These are phyloP conservation scores for Monosporascus sp. DNA, from an alignment of 2,329 filamentous ascomycete genomes.

Conservation along the genomic window DNA sequence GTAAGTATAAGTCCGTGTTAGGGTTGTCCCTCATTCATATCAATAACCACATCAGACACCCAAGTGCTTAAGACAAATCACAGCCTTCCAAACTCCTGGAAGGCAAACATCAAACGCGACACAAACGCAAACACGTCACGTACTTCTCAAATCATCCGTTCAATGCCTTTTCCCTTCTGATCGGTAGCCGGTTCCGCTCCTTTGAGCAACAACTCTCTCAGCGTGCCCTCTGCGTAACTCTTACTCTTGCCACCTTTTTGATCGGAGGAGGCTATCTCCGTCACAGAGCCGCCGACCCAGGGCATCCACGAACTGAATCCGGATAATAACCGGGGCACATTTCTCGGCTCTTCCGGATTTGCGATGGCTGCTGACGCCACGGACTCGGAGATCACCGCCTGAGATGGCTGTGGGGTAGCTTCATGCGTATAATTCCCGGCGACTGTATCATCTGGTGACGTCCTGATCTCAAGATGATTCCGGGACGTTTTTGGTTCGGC, in stretches of 20 bases:
- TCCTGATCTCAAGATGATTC: constrained; percentile 43
- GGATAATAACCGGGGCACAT: constrained; percentile 23
- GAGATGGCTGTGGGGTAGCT: constrained; percentile 13
- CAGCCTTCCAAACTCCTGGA: background rate
- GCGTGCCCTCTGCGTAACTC: constrained; percentile 50
- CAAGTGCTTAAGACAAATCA: too few species aligned
- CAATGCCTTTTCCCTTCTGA: constrained; percentile 4
- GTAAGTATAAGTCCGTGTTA: too few species aligned
- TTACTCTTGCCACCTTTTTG: constrained; percentile 20
- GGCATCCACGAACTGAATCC: constrained; percentile 41
- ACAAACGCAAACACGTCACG: background rate
- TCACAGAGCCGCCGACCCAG: constrained; percentile 29
- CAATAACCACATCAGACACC: too few species aligned
- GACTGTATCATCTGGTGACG: constrained; percentile 21
- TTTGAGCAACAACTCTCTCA: constrained; percentile 46
- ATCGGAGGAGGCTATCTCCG: constrained; percentile 10
- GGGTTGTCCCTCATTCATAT: too few species aligned
- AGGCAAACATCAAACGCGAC: background rate
- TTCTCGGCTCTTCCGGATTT: constrained; percentile 16
- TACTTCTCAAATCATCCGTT: background rate
- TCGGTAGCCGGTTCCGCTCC: constrained; percentile 18
- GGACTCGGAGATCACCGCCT: constrained; percentile 20
- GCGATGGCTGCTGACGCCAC: constrained; percentile 21
- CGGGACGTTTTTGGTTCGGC: constrained; percentile 53
- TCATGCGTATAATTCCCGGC: constrained; percentile 18